Base-by-base conservation (phyloP, 441 rosid species). In the Populus hybrid region DNA sequence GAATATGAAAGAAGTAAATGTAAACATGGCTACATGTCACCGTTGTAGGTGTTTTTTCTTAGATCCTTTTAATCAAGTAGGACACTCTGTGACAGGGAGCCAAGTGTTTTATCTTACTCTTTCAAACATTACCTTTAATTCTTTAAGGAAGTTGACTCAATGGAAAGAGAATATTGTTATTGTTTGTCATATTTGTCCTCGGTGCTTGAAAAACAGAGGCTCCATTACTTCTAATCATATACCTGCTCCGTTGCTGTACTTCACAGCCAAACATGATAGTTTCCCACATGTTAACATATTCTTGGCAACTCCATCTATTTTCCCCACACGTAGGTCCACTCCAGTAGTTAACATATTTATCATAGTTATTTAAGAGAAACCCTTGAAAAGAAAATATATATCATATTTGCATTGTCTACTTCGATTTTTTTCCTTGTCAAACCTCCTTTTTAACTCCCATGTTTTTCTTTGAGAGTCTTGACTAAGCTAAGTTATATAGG, bases 231-330 rank as follows among this genome's bases (percentile, higher is more conserved):
- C 18, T 23, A 32, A 57, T 61, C 16, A 4, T 20, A 3, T 50
- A 32, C 36, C 2, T 69, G 18, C 67, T 16, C 14, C 4, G 0
- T 50, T 59, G 38, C 18, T 16, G 46, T 40, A 40, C 46, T 40
- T 40, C 7, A 35, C 59, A 12, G 57, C 24, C 35, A 21, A 2
- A 30, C 67, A 68, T 8, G 57, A 34, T 59, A 75, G 10, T 67
- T 67, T 34, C 20, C 38, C 14, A 36, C 24, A 16, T 23, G 4
- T 57, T 20, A 57, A 34, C 14, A 46, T 59, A 1, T n/a, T 18
- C 64, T 77, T 75, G 78, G 78, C 46, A 53, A 24, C 20, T 40
- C 53, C 9, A n/a, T 10, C 64, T 70, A 7, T 23, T 77, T 36
- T 70, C 18, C 21, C 21, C 61, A 38, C 42, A 40, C 26, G 65